Percentiles rank a stretch among this genome's conserved stretches.
Conservation (phyloP, 306 rosid genomes). For the Urtica urens region DNA sequence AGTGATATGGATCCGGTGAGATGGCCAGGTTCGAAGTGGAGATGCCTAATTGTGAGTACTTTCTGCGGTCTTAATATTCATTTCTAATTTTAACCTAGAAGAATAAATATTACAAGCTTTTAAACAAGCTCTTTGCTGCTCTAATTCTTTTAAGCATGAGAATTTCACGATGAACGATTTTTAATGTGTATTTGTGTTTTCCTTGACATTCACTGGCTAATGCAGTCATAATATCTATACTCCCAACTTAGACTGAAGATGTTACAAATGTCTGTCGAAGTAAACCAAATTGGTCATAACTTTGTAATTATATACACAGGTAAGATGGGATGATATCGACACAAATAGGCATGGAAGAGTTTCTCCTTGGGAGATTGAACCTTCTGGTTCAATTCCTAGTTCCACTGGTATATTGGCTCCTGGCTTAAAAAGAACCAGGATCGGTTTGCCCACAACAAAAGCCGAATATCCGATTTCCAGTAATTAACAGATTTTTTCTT, state of each 20-base stretch:
- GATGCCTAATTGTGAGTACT: slow-evolving; percentile 54
- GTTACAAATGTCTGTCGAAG: too few species aligned
- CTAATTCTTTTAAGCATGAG: not conserved
- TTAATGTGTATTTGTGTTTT: too few species aligned
- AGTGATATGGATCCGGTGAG: slow-evolving; percentile 64
- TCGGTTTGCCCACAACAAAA: slow-evolving; percentile 41
- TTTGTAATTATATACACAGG: too few species aligned
- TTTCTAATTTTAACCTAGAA: not conserved
- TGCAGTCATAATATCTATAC: too few species aligned
- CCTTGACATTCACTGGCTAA: too few species aligned
- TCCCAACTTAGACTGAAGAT: too few species aligned
- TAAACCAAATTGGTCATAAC: too few species aligned
- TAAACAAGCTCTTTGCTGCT: not conserved
- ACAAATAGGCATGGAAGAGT: slow-evolving; percentile 68
- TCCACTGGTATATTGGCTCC: slow-evolving; percentile 46
- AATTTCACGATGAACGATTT: not conserved
- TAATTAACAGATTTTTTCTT: slow-evolving; percentile 10
- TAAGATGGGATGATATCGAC: slow-evolving; percentile 88
- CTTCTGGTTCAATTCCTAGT: slow-evolving; percentile 58
- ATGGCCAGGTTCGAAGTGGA: slow-evolving; percentile 94
- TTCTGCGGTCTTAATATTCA: not conserved
- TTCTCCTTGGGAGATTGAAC: slow-evolving; percentile 98
- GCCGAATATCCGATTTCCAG: slow-evolving; percentile 66
- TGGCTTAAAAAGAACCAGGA: slow-evolving; percentile 77
- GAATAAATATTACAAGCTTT: not conserved